phyloP scores from a whole-genome alignment of 2,329 filamentous ascomycete species.

The Ophiosphaerella korrae region DNA sequence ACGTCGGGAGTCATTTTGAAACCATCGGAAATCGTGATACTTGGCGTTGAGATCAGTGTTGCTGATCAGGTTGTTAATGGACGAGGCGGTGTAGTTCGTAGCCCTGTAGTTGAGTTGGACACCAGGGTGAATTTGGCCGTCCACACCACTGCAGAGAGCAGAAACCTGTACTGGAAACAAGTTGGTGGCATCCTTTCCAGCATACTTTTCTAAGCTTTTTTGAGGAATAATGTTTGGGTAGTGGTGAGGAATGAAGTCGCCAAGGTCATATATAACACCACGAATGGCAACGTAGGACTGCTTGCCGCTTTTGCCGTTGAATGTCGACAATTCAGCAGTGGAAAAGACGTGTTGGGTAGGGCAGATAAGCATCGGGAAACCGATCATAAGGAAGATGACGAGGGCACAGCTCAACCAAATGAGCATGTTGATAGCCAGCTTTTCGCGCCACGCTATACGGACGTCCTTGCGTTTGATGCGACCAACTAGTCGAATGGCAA shows the following conservation, averaged over 20 bases:
- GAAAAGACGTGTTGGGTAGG: conserved; percentile 90
- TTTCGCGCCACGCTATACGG: conserved; percentile 92
- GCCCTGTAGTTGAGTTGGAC: conserved; percentile 86
- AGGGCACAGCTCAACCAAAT: conserved; percentile 87
- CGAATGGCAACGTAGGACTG: conserved; percentile 79
- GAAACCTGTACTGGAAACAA: conserved; percentile 95
- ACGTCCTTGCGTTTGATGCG: conserved; percentile 92
- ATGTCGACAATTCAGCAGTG: conserved; percentile 71
- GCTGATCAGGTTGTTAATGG: conserved; percentile 66
- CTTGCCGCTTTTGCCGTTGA: conserved; percentile 71
- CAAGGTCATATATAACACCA: conserved; percentile 86
- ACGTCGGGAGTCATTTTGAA: conserved; percentile 77
- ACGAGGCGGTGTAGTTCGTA: conserved; percentile 70
- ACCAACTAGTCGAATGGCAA: conserved; percentile 75
- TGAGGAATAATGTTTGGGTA: conserved; percentile 71
- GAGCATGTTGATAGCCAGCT: conserved; percentile 95
- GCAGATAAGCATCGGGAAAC: conserved; percentile 86
- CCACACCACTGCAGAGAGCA: conserved; percentile 80
- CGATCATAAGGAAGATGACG: conserved; percentile 85
- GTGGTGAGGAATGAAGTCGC: conserved; percentile 73
- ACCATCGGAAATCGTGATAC: conserved; percentile 93
- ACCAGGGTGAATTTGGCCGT: conserved; percentile 68
- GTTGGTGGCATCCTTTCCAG: conserved; percentile 81
- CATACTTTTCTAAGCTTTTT: conserved; percentile 75
- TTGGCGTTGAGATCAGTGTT: conserved; percentile 71